Percentiles rank a stretch among this genome's conserved stretches.
These are phyloP conservation scores for Phytophthora megakarya DNA, from an alignment of 352 stramenopile species.

Conservation along the genomic window DNA sequence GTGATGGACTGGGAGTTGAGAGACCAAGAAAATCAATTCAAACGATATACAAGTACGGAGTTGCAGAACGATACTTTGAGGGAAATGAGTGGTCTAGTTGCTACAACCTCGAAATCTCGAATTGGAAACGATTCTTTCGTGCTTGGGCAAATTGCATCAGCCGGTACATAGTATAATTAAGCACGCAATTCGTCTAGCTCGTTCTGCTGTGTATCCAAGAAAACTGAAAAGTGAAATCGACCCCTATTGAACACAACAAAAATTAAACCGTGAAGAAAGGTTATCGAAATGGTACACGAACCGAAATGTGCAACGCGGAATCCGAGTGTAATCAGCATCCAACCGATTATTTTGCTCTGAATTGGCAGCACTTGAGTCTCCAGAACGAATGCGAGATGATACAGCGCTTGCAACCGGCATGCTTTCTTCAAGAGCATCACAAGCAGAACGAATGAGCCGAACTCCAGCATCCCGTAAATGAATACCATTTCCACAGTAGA, in stretches of 20 bases:
- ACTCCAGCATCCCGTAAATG: slow-evolving; percentile 35
- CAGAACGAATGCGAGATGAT: slow-evolving; percentile 47
- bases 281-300: slow-evolving; percentile 2
- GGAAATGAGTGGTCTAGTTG: slow-evolving; percentile 51
- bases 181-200: slow-evolving; percentile 4
- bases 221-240: slow-evolving; percentile 35
- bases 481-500: slow-evolving; percentile 26
- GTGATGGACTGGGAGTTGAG: slow-evolving; percentile 33
- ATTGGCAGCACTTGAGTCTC: slow-evolving; percentile 37
- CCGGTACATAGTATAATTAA: no score
- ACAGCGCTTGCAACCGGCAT: slow-evolving; percentile 26
- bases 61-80: slow-evolving; percentile 25
- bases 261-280: neutral
- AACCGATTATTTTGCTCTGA: slow-evolving; percentile 40
- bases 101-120: no score
- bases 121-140: no score
- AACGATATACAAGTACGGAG: slow-evolving; percentile 27
- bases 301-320: slow-evolving; percentile 37
- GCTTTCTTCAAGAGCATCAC: slow-evolving; percentile 14
- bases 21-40: slow-evolving; percentile 30
- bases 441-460: slow-evolving; percentile 31
- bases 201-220: slow-evolving; percentile 17
- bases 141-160: no score
- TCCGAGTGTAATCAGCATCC: slow-evolving; percentile 32
- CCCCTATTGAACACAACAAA: slow-evolving; percentile 13